phyloP scores from a whole-genome alignment of 148 eudicot species.

The Camellia granthamiana region DNA sequence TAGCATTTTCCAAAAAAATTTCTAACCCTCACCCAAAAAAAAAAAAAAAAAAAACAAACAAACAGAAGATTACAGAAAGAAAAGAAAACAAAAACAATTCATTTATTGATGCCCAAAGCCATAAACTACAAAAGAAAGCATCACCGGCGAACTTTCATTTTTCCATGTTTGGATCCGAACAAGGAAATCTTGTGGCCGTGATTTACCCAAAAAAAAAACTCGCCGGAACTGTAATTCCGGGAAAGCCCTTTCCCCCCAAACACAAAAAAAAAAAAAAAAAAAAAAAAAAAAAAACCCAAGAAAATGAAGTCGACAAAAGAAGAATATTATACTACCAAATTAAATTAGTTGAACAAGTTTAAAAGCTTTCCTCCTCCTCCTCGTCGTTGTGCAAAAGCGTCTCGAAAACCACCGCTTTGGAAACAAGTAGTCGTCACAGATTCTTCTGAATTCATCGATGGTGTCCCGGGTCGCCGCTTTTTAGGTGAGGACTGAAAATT shows the following conservation, averaged over 20 bases:
- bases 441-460: conserved; percentile 66
- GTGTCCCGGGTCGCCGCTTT: conserved; percentile 46
- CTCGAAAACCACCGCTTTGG: conserved; percentile 23
- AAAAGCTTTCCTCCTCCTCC: conserved; percentile 32
- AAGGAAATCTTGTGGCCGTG: conserved; percentile 60
- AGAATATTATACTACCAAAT: neutral
- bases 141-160: conserved; percentile 63
- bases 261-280: neutral
- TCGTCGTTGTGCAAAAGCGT: neutral
- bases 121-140: conserved; percentile 16
- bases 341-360: conserved; percentile 40
- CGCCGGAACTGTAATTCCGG: conserved; percentile 30
- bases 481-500: neutral
- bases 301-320: neutral
- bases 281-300: neutral
- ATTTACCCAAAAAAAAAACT: conserved; percentile 40
- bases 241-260: neutral
- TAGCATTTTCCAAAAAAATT: too few relatives aligned
- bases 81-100: neutral
- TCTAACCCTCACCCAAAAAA: too few relatives aligned
- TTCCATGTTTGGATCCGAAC: conserved; percentile 33
- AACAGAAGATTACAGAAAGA: too few relatives aligned
- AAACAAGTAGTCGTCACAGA: conserved; percentile 61
- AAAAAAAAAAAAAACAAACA: too few relatives aligned
- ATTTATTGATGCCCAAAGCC: conserved; percentile 15